Conservation (phyloP, 257 asterid genomes). For the Plantago ovata region DNA sequence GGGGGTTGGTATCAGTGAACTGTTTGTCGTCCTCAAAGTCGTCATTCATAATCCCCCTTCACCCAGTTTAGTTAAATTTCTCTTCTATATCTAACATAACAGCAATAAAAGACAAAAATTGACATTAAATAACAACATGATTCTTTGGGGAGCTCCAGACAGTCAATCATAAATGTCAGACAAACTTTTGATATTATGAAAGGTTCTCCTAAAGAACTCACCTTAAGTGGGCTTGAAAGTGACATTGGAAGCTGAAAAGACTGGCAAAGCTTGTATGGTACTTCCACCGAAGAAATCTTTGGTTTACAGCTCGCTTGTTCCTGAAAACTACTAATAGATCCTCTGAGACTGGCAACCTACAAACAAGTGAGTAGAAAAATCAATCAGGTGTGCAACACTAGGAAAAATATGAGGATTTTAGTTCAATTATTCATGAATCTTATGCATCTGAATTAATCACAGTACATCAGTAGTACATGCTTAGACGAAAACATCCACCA, state of each 20-base stretch:
- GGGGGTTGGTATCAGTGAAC: too few species aligned
- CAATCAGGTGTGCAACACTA: neutral
- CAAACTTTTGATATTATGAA: neutral
- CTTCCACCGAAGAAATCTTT: slow-evolving; percentile 48
- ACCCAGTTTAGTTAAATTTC: too few species aligned
- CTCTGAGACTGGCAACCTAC: slow-evolving; percentile 63
- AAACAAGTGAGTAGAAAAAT: neutral
- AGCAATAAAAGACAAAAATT: neutral
- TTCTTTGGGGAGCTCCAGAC: neutral
- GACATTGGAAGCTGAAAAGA: slow-evolving; percentile 47
- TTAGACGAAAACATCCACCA: neutral
- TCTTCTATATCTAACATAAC: neutral
- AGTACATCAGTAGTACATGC: neutral
- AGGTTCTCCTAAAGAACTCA: slow-evolving; percentile 16
- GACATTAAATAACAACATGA: too few species aligned
- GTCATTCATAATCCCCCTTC: too few species aligned
- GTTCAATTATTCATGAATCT: neutral
- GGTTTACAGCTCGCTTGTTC: slow-evolving; percentile 78
- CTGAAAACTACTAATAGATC: slow-evolving; percentile 48
- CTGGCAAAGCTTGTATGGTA: slow-evolving; percentile 63
- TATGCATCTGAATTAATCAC: neutral
- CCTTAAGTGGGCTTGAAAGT: slow-evolving; percentile 63
- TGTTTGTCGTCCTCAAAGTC: too few species aligned
- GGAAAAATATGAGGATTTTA: neutral
- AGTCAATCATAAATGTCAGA: neutral